Base-by-base conservation (phyloP, 2,329 filamentous ascomycete species). In the Alternaria triticimaculans region DNA sequence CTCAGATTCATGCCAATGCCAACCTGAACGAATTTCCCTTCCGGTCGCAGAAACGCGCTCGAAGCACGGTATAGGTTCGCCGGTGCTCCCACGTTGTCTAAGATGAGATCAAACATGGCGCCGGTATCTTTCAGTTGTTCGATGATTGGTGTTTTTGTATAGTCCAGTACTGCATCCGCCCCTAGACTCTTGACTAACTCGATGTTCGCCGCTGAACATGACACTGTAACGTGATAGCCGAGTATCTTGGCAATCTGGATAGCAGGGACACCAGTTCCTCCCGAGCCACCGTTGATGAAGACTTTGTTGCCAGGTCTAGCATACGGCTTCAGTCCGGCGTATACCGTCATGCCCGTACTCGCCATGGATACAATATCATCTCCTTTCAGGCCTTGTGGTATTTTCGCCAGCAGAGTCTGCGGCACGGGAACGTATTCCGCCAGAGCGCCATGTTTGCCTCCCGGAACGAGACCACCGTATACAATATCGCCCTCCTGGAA, bases 271-370 rank as follows among this genome's bases (percentile, higher is more conserved):
- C 89, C 89, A 3, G 82, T 83, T 0, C 88, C 88, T 21, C 88
- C 88, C 9, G 83, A 86, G 0, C 87, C 87, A 20, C 87, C 88
- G 68, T 90, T 89, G 72, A 90, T 84, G 69, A 90, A 86, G 11
- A 90, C 81, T 67, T 82, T 84, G 48, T 84, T 80, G 25, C 78
- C 78, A 3, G 54, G 37, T 60, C 73, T 74, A 10, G 55, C 57
- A 28, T 58, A 58, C 10, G 64, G 57, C 12, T 33, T 30, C 12
- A 81, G 57, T 46, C 64, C 70, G 60, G 79, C 76, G 49, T 76
- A 78, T 7, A 78, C 78, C 2, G 78, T 78, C 54, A 80, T 59
- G 8, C 73, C 78, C 21, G 73, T 75, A 11, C 73, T 68, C 25
- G 75, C 74, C 4, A 80, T 61, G 10, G 71, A 62, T 3, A 72